Conservation (phyloP, 768 basidiomycete genomes). For the Podaxis sp. region DNA sequence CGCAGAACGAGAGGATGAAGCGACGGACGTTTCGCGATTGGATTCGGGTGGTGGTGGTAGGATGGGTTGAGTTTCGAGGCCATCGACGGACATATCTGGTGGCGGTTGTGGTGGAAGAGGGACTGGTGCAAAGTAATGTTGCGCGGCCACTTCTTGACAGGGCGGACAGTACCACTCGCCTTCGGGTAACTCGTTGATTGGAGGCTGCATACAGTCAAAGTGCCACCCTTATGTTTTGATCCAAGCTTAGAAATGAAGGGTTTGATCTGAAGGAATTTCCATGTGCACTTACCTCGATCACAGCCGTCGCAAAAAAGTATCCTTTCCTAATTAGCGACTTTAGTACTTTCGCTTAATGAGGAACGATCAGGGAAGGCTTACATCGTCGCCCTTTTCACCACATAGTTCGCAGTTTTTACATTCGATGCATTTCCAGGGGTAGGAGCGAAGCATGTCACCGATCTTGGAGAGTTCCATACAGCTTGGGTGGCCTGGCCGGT, state of each 20-base stretch:
- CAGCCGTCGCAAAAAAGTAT: conserved; percentile 93
- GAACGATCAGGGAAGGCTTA: conserved; percentile 38
- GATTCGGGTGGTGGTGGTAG: conserved; percentile 14
- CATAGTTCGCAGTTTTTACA: conserved; percentile 94
- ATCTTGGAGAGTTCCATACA: conserved; percentile 70
- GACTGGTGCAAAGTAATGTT: conserved; percentile 9
- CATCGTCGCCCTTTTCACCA: conserved; percentile 82
- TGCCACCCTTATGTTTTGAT: conserved; percentile 64
- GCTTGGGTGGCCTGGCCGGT: conserved; percentile 71
- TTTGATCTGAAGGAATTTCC: conserved; percentile 6
- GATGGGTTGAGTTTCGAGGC: conserved; percentile 2
- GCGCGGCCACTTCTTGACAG: conserved; percentile 41
- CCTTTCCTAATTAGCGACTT: conserved; percentile 46
- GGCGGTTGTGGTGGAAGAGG: conserved; percentile 8
- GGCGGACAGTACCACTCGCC: conserved; percentile 77
- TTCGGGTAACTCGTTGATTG: conserved; percentile 65
- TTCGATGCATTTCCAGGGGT: conserved; percentile 86
- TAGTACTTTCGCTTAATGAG: conserved; percentile 11
- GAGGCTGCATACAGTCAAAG: conserved; percentile 74
- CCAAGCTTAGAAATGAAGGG: conserved; percentile 8
- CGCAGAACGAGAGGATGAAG: conserved; percentile 31
- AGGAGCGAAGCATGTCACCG: conserved; percentile 60
- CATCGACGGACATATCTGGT: conserved; percentile 17
- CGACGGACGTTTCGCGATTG: conserved; percentile 25
- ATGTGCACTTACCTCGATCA: conserved; percentile 66